Evolutionary conservation across 1,284 basidiomycete species (phyloP), one percentile per base, ranked within the genome.

Genomic region (Thecaphora frezii): DNA sequence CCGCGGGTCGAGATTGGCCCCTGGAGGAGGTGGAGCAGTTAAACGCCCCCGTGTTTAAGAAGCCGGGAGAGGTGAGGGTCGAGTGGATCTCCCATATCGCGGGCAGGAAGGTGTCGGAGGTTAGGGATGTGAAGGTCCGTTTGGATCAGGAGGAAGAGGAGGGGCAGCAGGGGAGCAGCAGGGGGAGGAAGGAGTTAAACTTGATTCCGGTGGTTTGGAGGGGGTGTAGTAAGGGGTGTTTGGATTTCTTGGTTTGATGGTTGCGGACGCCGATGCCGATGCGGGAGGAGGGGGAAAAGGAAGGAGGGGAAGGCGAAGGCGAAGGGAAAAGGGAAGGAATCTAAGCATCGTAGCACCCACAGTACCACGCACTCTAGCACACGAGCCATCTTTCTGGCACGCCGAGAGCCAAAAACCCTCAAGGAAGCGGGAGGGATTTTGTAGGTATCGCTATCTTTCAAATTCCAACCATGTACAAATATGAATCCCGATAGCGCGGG

Each of bases 71-170:
- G 42, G 48, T 51, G 22, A 51, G 72, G 13, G 38, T 76, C 14
- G 75, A 77, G 41, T 77, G 75, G 75, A 71, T 77, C 33, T 67
- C 66, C 30, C 74, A 77, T 45, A 60, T 77, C 25, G 75, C 61
- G 12, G 75, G 75, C 7, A 51, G 69, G 19, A 56, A 60, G 19
- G 71, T 76, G 12, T 70, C 70, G 18, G 65, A 68, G 50, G 43
- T 58, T 13, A 33, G 58, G 14, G 61, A 60, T 30, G 57, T 54
- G 14, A 48, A 61, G 25, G 49, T 64, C 12, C 54, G 58, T 45
- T 38, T 58, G 25, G 48, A 54, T 26, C 46, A 24, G 7, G 23
- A 14, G 36, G 16, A 18, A 18, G 42, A 10, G 21, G 48, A 18
- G 26, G 25, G 37, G 22, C 8, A n/a, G 37, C n/a, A 25, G 21